Evolutionary conservation across 2,329 filamentous ascomycete species (phyloP).

Genomic region (Macrophomina phaseolina): DNA sequence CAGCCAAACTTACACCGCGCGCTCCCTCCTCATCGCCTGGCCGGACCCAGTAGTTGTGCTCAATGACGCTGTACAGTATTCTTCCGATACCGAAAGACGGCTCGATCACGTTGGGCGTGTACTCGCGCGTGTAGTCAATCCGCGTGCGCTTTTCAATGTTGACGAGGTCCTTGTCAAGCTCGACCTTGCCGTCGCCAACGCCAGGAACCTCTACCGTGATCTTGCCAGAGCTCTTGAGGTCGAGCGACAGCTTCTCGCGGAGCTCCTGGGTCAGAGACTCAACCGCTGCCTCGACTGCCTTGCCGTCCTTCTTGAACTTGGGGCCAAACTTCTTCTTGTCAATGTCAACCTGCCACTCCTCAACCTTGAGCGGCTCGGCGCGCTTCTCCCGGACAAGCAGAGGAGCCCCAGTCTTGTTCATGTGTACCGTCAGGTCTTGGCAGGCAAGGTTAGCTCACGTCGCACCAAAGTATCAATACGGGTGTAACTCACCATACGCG

Average conservation of each 20-base stretch:
- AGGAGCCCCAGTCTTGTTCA: slow-evolving; percentile 83
- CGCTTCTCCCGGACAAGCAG: slow-evolving; percentile 84
- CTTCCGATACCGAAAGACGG: slow-evolving; percentile 96
- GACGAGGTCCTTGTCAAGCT: slow-evolving; percentile 79
- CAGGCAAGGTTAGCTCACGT: slow-evolving; percentile 66
- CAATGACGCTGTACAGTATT: slow-evolving; percentile 90
- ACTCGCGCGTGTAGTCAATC: slow-evolving; percentile 84
- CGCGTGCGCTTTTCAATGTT: slow-evolving; percentile 83
- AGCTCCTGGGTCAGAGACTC: slow-evolving; percentile 78
- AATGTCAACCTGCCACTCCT: slow-evolving; percentile 87
- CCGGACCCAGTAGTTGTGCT: slow-evolving; percentile 95
- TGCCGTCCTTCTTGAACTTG: slow-evolving; percentile 92
- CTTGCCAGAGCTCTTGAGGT: slow-evolving; percentile 75
- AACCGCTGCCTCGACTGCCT: slow-evolving; percentile 80
- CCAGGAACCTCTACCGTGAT: slow-evolving; percentile 76
- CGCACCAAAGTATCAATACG: slow-evolving; percentile 76
- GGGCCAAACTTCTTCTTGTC: slow-evolving; percentile 97
- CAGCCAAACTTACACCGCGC: slow-evolving; percentile 72
- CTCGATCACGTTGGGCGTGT: slow-evolving; percentile 94
- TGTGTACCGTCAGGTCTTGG: slow-evolving; percentile 79
- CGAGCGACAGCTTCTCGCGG: slow-evolving; percentile 77
- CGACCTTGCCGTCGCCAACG: slow-evolving; percentile 73
- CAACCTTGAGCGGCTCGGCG: slow-evolving; percentile 76
- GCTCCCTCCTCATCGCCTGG: slow-evolving; percentile 72
- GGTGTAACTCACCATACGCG: slow-evolving; percentile 72